Conservation (phyloP, 2,329 filamentous ascomycete species). For the Venturia nashicola region DNA sequence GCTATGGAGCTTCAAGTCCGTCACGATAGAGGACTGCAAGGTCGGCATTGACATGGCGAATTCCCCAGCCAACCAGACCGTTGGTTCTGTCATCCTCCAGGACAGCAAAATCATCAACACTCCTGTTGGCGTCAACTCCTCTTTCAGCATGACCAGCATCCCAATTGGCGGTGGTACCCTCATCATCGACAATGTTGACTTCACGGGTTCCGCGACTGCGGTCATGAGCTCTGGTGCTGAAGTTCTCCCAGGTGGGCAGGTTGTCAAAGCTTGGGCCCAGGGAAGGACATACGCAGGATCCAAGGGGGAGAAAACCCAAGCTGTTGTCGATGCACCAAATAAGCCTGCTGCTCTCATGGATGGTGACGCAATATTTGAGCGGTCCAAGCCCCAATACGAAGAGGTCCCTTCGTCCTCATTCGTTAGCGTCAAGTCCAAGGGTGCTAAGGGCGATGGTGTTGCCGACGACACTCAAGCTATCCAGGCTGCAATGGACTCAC, state of each 20-base stretch:
- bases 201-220: conserved; percentile 55
- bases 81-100: conserved; percentile 73
- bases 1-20: conserved; percentile 36
- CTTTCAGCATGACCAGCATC: conserved; percentile 57
- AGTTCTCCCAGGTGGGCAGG: conserved; percentile 57
- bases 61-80: conserved; percentile 56
- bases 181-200: conserved; percentile 82
- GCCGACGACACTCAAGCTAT: conserved; percentile 82
- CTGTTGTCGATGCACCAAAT: conserved; percentile 32
- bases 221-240: conserved; percentile 48
- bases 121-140: conserved; percentile 62
- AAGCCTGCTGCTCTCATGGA: conserved; percentile 60
- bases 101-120: conserved; percentile 73
- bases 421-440: conserved; percentile 67
- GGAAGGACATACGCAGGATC: conserved; percentile 57
- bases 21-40: conserved; percentile 34
- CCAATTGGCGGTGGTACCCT: conserved; percentile 66
- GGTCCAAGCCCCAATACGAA: conserved; percentile 83
- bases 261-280: conserved; percentile 64
- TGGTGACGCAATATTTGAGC: conserved; percentile 59
- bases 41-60: conserved; percentile 39
- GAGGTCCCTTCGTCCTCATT: conserved; percentile 55
- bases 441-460: conserved; percentile 75
- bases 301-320: conserved; percentile 45
- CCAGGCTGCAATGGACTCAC: conserved; percentile 62